Percentiles rank a stretch among this genome's conserved stretches.
phyloP scores from a whole-genome alignment of 2,329 filamentous ascomycete species.

The Acrodontium crateriforme region DNA sequence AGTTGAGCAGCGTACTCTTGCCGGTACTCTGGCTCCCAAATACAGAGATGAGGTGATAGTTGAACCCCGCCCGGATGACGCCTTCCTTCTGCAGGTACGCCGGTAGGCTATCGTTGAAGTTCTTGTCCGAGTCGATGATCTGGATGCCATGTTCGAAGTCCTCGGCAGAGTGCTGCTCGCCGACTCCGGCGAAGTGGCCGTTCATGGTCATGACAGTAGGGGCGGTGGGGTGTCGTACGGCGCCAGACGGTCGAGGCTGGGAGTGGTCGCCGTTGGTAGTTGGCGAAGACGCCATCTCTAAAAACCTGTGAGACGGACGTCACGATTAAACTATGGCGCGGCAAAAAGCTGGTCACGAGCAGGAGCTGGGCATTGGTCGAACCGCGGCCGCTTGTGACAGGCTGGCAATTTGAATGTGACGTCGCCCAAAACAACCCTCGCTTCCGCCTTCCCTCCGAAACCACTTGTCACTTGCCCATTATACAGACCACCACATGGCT shows the following conservation, averaged over 20 bases:
- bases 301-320: too few species aligned
- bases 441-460: too few species aligned
- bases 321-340: too few species aligned
- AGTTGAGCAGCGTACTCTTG: conserved; percentile 92
- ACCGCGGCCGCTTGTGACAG: too few species aligned
- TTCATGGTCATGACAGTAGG: conserved; percentile 45
- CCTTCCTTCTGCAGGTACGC: conserved; percentile 69
- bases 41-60: conserved; percentile 97
- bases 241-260: conserved; percentile 5
- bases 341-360: too few species aligned
- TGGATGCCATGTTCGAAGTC: conserved; percentile 89
- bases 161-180: conserved; percentile 49
- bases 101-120: conserved; percentile 80
- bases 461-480: too few species aligned
- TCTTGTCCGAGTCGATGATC: conserved; percentile 90
- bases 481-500: too few species aligned
- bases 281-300: too few species aligned
- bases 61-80: conserved; percentile 83
- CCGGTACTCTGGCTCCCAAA: conserved; percentile 98
- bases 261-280: too few species aligned
- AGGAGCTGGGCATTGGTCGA: too few species aligned
- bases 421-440: too few species aligned
- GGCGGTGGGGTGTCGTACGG: conserved; percentile 19
- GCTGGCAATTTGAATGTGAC: too few species aligned
- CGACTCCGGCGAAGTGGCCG: conserved; percentile 62